Conservation (phyloP, 768 basidiomycete species). For the Hemileccinum impolitum region DNA sequence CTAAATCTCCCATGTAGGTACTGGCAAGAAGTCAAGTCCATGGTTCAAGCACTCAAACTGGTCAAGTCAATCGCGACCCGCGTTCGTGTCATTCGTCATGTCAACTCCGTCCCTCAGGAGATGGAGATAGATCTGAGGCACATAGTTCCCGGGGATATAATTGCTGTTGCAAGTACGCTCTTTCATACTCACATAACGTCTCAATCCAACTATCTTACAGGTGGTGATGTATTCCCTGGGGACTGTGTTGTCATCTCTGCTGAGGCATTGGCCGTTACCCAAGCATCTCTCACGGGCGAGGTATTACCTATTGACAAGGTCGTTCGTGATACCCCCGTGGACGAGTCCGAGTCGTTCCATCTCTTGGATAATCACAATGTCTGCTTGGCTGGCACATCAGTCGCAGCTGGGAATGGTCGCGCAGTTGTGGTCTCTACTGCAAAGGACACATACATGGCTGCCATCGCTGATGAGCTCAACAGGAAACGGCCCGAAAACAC, state of each 20-base stretch:
- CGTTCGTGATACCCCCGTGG: constrained; percentile 12
- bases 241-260: constrained; percentile 34
- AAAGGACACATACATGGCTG: constrained; percentile 33
- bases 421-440: constrained; percentile 32
- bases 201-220: constrained; percentile 8
- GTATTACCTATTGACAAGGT: constrained; percentile 34
- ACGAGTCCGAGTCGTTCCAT: constrained; percentile 21
- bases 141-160: constrained; percentile 32
- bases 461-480: constrained; percentile 33
- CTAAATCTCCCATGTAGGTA: constrained; percentile 12
- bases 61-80: constrained; percentile 33
- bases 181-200: not conserved
- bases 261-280: constrained; percentile 32
- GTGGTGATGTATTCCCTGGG: constrained; percentile 36
- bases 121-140: constrained; percentile 30
- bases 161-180: constrained; percentile 28
- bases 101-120: constrained; percentile 19
- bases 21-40: constrained; percentile 35
- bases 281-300: constrained; percentile 37
- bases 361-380: constrained; percentile 33
- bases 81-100: constrained; percentile 29
- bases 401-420: constrained; percentile 31
- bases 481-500: constrained; percentile 32
- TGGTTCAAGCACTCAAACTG: constrained; percentile 33
- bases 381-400: constrained; percentile 35